Evolutionary conservation across 2,329 filamentous ascomycete genomes (phyloP).

Genomic region (Monosporascus sp.): DNA sequence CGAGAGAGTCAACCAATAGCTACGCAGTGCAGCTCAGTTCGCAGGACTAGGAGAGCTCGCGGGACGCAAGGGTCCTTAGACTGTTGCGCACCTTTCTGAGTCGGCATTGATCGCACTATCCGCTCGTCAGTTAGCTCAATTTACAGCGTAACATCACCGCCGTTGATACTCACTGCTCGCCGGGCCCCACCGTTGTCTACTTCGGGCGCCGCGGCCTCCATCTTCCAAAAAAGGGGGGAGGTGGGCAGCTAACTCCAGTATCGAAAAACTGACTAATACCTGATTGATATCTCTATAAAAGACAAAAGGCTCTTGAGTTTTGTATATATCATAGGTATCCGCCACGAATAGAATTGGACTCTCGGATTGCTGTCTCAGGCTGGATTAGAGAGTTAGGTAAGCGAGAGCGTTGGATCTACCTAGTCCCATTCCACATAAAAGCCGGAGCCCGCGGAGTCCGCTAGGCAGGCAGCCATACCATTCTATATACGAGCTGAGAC

Average conservation of each 20-base stretch:
- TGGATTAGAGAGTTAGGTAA: too few species aligned
- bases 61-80: too few species aligned
- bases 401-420: too few species aligned
- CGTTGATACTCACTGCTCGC: background rate
- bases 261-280: background rate
- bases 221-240: background rate
- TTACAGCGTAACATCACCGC: background rate
- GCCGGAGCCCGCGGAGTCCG: background rate
- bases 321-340: too few species aligned
- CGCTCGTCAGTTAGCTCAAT: background rate
- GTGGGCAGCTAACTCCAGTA: background rate
- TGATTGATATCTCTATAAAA: too few species aligned
- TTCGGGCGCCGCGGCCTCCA: background rate
- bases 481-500: too few species aligned
- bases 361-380: too few species aligned
- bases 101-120: conserved; percentile 25
- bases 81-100: conserved; percentile 18
- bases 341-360: too few species aligned
- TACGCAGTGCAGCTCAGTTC: background rate
- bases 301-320: too few species aligned
- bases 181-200: background rate
- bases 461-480: background rate
- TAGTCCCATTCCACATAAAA: background rate
- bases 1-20: conserved; percentile 1
- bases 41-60: too few species aligned